Base-by-base conservation (phyloP, 2,329 filamentous ascomycete species). In the Fusarium siculi region DNA sequence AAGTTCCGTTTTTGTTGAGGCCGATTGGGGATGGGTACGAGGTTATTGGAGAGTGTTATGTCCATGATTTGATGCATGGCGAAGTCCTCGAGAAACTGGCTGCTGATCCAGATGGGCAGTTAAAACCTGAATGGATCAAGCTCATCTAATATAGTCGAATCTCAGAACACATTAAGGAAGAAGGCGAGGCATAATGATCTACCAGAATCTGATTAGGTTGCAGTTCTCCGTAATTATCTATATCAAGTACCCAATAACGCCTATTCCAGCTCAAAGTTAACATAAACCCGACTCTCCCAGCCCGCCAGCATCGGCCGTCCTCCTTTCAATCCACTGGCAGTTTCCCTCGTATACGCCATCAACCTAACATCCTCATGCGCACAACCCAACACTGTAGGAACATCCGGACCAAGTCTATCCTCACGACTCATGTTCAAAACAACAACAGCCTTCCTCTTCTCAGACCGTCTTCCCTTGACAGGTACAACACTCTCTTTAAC, bases 381-480 rank as follows among this genome's bases (percentile, higher is more conserved):
- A 12, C 74, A 77, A 1, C 76, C 75, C 7, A 84, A 63, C 3
- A 69, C 63, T 1, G 60, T 62, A 0, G 63, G 49, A 2, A 83
- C 57, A 44, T 82, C 75, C 2, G 76, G 54, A 0, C 77, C 77
- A 0, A 63, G 23, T 47, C 81, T 80, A 25, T 78, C 77, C 10
- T 81, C 76, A 4, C 77, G 80, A 1, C 84, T 85, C 74, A 88
- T 88, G 57, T 87, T 88, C 25, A 87, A 68, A 7, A 84, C 77
- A 0, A 87, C 82, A 18, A 87, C 52, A 0, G 83, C 81, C 40
- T 70, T 81, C 23, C 79, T 77, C 21, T 63, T 76, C 7, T 72
- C 70, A 21, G 77, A 76, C 1, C 23, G 12, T 10, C 53, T 32
- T 0, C 68, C 78, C 15, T 66, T 68, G 15, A 74, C 30, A 4